Evolutionary conservation across 2,329 filamentous ascomycete species (phyloP), one percentile per base, ranked within the genome.

Genomic region (Aspergillus ibericus): DNA sequence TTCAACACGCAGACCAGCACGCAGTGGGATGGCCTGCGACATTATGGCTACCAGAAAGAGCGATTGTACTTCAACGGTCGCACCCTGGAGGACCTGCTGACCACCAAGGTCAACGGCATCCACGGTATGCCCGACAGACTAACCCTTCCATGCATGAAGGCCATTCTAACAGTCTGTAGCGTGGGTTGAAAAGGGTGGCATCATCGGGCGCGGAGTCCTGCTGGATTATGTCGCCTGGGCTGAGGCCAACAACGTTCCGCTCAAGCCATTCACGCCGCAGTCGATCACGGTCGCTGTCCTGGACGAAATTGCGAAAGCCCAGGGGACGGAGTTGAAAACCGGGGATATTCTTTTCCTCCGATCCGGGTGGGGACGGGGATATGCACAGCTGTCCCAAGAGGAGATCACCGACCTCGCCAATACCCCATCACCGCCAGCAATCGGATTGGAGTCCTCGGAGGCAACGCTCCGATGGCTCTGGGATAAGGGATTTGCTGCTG

Each of bases 91-190:
- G 35, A 53, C 3, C 25, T 53, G 1, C 9, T 53, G 25, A 44
- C 35, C 2, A 53, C 22, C n/a, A 25, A 42, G 32, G 34, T 46
- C n/a, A 35, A 69, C 5, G 56, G 66, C 8, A 50, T 50, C 18
- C 44, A 50, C 22, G 46, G 42, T 53, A 32, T 16, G 7, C 15
- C 13, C 22, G 5, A 16, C 35, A 12, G 20, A 18, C 12, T 5
- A 25, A 9, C 10, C 12, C 8, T 3, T 51, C 34, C 15, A 5
- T 32, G 29, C 10, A 10, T 15, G 22, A 25, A 18, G 5, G 6
- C 7, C 20, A 18, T 42, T 50, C 36, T 44, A 4, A 42, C 22
- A 0, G 5, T 20, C 10, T 18, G 10, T 12, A 53, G 51, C 36
- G 9, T 53, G 51, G 51, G 51, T 36, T n/a, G 29, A 44, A 25